Base-by-base conservation (phyloP, 768 basidiomycete species). In the Royoungia palumana region DNA sequence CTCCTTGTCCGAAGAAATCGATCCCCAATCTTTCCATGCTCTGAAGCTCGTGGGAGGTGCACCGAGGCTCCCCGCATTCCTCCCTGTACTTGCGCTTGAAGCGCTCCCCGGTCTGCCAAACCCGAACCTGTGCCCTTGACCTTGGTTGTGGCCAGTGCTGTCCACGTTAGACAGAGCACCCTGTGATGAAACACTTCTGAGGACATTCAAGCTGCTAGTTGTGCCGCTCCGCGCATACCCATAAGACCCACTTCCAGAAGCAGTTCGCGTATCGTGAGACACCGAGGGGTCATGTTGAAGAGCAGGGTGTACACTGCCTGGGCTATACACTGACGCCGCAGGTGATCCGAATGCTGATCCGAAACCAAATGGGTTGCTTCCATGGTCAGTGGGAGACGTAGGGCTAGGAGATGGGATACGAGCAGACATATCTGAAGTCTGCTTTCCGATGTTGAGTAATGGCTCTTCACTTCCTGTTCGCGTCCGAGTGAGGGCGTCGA, bases 331-430 rank as follows among this genome's bases (percentile, higher is more conserved):
- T 14, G 67, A 67, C 17, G 44, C 38, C 17, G 50, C 47, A 5
- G 60, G 50, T 11, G 67, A 67, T 19, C 67, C 58, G 32, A 69
- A 67, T 12, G 65, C 67, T 35, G 66, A 67, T 16, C 66, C 67
- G 17, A 69, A 50, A 12, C 55, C 47, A 2, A 41, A 30, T 19
- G 17, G 47, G 39, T 48, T 55, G n/a, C 53, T 44, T 39, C 50
- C 58, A 0, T 22, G 38, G 16, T 55, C 60, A 12, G 41, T 44
- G 6, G 25, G 28, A 13, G 35, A 32, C 9, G 50, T 49, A 10
- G 39, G 45, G 14, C 44, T 53, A 22, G 44, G 41, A 11, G 42
- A 38, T 36, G 54, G 41, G 36, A 19, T 13, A 6, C 50, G 44
- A n/a, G 12, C 32, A 5, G 44, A 24, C 17, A 46, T 6, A 5